Base-by-base conservation (phyloP, 2,329 filamentous ascomycete genomes). In the Sporothrix globosa region DNA sequence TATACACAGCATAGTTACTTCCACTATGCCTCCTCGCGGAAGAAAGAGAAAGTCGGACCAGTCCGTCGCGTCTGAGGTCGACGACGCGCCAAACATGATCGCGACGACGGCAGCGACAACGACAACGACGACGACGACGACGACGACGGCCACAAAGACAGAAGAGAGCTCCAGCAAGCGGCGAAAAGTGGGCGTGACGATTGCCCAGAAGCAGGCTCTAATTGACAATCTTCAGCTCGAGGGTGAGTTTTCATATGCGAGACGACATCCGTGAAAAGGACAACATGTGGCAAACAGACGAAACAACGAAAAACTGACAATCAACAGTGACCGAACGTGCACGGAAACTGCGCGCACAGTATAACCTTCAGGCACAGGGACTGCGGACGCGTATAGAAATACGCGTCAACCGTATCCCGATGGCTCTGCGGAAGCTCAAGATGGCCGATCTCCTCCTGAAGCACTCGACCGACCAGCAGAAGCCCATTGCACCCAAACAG, bases 181-280 rank as follows among this genome's bases (percentile, higher is more conserved):
- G 81, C 85, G 81, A 74, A 84, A 82, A 76, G 81, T 86, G 71
- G 87, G 85, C 56, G 86, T 95, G 73, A 89, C 88, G 3, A 79
- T 87, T 70, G 84, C 85, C 53, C 92, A 97, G 78, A 97, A 97
- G 80, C 92, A 96, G 80, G 91, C 91, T 13, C 82, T 97, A 67
- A 90, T 97, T 71, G 92, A 97, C 76, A 97, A 97, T 76, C 81
- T 97, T 52, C 92, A 97, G 77, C 85, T 97, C 53, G 93, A 97
- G 81, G 88, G 93, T 97, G 85, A 73, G 89, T 79, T 21, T 21
- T 6, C 34, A 39, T 60, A 7, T 46, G 4, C 27, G 6, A 1
- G n/a, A 21, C 41, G 9, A 10, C 54, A 19, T 24, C 19, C 41
- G 10, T 5, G 46, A 70, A 24, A 5, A 13, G 13, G 48, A 41